Evolutionary conservation across 2,329 filamentous ascomycete species (phyloP), one percentile per base, ranked within the genome.

Genomic region (Simplicillium sp.): DNA sequence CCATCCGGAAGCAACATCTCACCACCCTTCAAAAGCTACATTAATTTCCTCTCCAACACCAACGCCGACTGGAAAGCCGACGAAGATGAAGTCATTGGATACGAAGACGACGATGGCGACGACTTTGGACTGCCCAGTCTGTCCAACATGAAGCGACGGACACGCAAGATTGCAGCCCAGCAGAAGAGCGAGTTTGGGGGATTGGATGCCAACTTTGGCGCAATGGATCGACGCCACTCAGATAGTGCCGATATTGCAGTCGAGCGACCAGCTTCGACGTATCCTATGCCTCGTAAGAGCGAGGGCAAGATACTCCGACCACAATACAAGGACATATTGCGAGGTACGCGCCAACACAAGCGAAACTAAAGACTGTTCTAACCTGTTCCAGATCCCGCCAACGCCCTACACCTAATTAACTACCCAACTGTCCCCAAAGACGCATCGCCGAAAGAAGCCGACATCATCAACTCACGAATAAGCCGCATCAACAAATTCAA

Each of bases 401-500:
- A 98, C 59, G 88, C 89, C 7, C 68, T 98, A 35, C 90, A 98
- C 58, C 77, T 98, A 7, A 97, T 98, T 53, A 85, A 85, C 52
- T 89, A 98, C 61, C 81, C 88, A 6, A 67, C 85, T 1, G 70
- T 85, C 36, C 79, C 87, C 11, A 65, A 74, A 18, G 82, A 84
- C 55, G 87, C 89, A 3, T 76, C 80, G 1, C 73, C 82, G 2
- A 97, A 94, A 58, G 87, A 96, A 56, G 70, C 82, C 14, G 90
- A 97, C 56, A 83, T 82, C 11, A 82, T 94, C 56, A 89, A 85
- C 42, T 84, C 89, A 35, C 80, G 87, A 45, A 92, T 95, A 52
- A 84, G 86, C 7, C 82, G 92, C 47, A 98, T 98, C 59, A 96
- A 98, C 66, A 97, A 97, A 58, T 98, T 98, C 67, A 98, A 98